These are phyloP conservation scores for Clausena lansium DNA, from an alignment of 345 rosid genomes.

Conservation along the genomic window DNA sequence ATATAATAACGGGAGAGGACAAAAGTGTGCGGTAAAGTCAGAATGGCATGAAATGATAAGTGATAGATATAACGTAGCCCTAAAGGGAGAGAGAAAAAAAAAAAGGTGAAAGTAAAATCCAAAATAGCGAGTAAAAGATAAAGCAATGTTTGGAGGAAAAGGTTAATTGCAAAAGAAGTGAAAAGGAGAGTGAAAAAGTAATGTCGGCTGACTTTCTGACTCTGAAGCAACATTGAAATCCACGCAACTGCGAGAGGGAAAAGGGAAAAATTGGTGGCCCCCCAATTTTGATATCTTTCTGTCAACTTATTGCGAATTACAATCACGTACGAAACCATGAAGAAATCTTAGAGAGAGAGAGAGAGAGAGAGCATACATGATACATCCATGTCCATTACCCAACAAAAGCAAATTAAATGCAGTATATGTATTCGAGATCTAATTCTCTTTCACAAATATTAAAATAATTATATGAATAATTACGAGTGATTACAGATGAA, in stretches of 20 bases:
- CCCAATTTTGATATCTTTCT: not conserved
- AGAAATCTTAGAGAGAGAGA: not conserved
- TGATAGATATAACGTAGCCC: not conserved
- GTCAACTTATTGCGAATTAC: not conserved
- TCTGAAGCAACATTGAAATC: slow-evolving; percentile 49
- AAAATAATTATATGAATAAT: not conserved
- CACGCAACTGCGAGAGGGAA: slow-evolving; percentile 27
- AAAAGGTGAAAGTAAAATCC: not conserved
- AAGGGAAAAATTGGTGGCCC: slow-evolving; percentile 10
- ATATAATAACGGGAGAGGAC: not conserved
- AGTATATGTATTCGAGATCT: not conserved
- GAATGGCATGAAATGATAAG: not conserved
- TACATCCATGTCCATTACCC: not conserved
- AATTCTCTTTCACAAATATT: not conserved
- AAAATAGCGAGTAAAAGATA: not conserved
- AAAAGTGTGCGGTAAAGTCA: not conserved
- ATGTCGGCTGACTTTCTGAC: slow-evolving; percentile 39
- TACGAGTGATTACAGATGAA: not conserved
- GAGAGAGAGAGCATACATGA: not conserved
- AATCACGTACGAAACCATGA: slow-evolving; percentile 31
- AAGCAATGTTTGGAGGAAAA: not conserved
- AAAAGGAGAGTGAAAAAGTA: slow-evolving; percentile 1
- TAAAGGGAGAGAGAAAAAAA: not conserved
- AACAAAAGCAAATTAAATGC: not conserved
- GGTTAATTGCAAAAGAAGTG: not conserved